These are phyloP conservation scores for Conidiobolus incongruus DNA, from an alignment of 371 early-diverging fungal genomes.

Conservation along the genomic window DNA sequence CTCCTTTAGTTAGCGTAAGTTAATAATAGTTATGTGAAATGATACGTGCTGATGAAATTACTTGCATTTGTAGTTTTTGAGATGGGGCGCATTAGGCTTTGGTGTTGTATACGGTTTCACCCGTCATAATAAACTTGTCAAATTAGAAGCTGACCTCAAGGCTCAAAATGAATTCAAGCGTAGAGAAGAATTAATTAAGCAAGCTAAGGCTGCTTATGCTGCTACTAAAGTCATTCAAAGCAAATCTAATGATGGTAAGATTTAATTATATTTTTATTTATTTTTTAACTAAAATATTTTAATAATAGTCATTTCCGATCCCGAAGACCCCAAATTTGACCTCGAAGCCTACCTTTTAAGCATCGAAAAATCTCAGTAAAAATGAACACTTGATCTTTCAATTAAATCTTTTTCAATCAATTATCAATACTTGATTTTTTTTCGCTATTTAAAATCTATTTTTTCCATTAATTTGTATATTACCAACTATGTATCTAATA, in stretches of 20 bases:
- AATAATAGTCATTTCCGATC: slow-evolving; percentile 1
- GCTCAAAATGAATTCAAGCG: background rate
- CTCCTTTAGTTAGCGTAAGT: too few species aligned
- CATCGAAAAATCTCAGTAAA: slow-evolving; percentile 1
- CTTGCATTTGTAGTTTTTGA: too few species aligned
- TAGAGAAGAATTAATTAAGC: background rate
- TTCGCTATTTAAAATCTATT: too few species aligned
- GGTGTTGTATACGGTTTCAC: slow-evolving; percentile 1
- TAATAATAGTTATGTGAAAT: too few species aligned
- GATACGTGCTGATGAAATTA: too few species aligned
- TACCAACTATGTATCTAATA: too few species aligned
- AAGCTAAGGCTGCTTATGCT: slow-evolving; percentile 2
- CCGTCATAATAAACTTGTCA: background rate
- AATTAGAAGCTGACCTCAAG: background rate
- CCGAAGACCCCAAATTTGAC: background rate
- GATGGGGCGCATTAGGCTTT: slow-evolving; percentile 2
- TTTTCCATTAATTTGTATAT: too few species aligned
- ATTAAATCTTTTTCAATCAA: too few species aligned
- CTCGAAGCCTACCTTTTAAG: background rate
- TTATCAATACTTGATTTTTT: too few species aligned
- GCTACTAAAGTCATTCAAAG: background rate
- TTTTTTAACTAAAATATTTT: background rate
- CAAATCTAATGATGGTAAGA: too few species aligned
- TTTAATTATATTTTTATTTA: too few species aligned
- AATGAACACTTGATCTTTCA: too few species aligned